These are phyloP conservation scores for Epichloe sibirici DNA, from an alignment of 2,329 filamentous ascomycete genomes.

Conservation along the genomic window DNA sequence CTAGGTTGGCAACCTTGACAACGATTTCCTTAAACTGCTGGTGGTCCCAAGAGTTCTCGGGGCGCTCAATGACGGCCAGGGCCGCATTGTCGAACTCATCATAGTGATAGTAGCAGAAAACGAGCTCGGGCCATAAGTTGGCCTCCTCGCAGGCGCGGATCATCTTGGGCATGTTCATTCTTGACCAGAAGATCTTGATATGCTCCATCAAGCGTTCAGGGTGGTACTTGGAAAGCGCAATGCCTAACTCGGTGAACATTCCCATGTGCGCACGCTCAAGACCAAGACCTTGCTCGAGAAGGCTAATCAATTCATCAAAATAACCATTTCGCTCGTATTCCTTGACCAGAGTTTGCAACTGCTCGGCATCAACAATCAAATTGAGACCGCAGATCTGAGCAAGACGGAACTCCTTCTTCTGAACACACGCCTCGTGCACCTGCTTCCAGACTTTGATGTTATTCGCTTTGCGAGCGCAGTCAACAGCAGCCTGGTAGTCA, in stretches of 20 bases:
- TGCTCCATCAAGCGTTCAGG: slow-evolving; percentile 97
- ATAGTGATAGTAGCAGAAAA: slow-evolving; percentile 97
- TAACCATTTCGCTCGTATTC: slow-evolving; percentile 96
- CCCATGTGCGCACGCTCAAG: slow-evolving; percentile 91
- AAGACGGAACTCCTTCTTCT: slow-evolving; percentile 97
- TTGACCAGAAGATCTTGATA: slow-evolving; percentile 94
- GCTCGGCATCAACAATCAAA: slow-evolving; percentile 93
- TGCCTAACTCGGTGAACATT: slow-evolving; percentile 88
- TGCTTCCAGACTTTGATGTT: slow-evolving; percentile 99
- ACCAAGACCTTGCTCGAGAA: slow-evolving; percentile 89
- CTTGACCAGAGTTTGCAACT: slow-evolving; percentile 82
- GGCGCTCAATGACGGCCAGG: slow-evolving; percentile 93
- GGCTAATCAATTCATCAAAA: slow-evolving; percentile 92
- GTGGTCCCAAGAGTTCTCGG: slow-evolving; percentile 97
- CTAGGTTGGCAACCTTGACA: slow-evolving; percentile 93
- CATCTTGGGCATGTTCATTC: slow-evolving; percentile 97
- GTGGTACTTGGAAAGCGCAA: slow-evolving; percentile 87
- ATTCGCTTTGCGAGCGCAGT: slow-evolving; percentile 96
- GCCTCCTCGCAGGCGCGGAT: slow-evolving; percentile 88
- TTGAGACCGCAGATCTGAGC: slow-evolving; percentile 98
- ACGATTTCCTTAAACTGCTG: slow-evolving; percentile 99
- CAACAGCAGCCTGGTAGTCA: slow-evolving; percentile 94
- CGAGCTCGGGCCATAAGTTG: slow-evolving; percentile 91
- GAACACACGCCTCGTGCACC: slow-evolving; percentile 90
- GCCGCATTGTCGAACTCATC: slow-evolving; percentile 97